Base-by-base conservation (phyloP, 495 filamentous ascomycete genomes). In the Cudoniella acicularis region DNA sequence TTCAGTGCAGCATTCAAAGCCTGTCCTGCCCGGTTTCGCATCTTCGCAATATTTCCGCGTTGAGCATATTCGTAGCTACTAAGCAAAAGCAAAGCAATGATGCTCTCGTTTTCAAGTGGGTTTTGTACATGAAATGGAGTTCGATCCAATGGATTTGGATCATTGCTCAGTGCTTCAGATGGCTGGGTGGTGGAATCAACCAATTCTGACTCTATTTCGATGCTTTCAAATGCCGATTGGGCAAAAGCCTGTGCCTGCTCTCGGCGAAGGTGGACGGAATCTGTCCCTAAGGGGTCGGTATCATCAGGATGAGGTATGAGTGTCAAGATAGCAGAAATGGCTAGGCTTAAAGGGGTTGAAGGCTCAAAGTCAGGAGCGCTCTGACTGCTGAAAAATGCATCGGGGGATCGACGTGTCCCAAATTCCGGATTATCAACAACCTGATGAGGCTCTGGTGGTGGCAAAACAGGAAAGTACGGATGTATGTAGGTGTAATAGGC, bases 401-500 rank as follows among this genome's bases (percentile, higher is more conserved):
- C 60, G 16, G 24, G 43, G 20, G 48, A 20, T 36, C 40, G 23
- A 2, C 53, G 57, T 3, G 71, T 60, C 27, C 73, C 70, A 42
- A 78, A 67, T 24, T 79, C 55, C 3, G 78, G 78, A 45, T 72
- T 67, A 64, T 84, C 82, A 13, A 65, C 64, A 20, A 67, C 69
- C 21, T 71, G 70, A 4, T 72, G 68, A n/a, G 67, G 59, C 41
- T 70, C 73, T 30, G 80, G 75, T 3, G 83, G 77, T 9, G 83
- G 81, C 47, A 86, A 62, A 50, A 86, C 79, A 2, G 83, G 82
- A 49, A 86, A 82, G 65, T 80, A 84, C 17, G 70, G 65, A 67
- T 85, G 81, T 43, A 84, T 80, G 64, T 79, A 84, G 24, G 80
- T 77, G 61, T 84, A 85, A 63, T 84, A 84, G 22, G 80, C 83